Evolutionary conservation across 495 filamentous ascomycete genomes (phyloP), one percentile per base, ranked within the genome.

Genomic region (Mytilinidion resinicola): DNA sequence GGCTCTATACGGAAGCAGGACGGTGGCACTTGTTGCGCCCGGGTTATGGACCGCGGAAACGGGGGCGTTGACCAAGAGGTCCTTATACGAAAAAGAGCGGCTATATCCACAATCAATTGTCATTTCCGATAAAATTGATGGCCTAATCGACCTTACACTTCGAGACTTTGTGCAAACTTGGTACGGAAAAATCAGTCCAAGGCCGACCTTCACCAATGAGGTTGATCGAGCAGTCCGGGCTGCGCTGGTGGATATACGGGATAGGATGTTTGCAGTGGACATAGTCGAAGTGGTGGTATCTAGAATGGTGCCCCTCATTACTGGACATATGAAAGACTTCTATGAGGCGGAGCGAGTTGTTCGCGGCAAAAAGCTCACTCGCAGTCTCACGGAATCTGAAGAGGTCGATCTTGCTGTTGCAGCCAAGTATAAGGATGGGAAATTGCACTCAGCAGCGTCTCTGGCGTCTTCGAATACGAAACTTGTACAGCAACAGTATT

Each of bases 331-430:
- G 57, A 88, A 82, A 59, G 87, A 95, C 57, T 95, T 95, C 66
- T 89, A 90, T 65, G 82, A 95, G 46, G 95, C 95, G 9, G 95
- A 99, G 74, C 82, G 87, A 48, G 79, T 82, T 17, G 86, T 99
- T 6, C 81, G 93, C 59, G 95, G 95, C 21, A 86, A 85, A 63
- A 85, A 95, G 69, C 74, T 98, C 59, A 90, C 87, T 60, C 83
- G 88, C 37, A 90, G 85, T 69, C 84, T 99, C 34, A 99, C 95
- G 9, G 95, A 99, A 71, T 95, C 91, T 1, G 91, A 96, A 63
- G 95, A 97, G 76, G 76, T 99, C 58, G 88, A 96, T 72, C 76
- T 95, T 61, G 93, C 93, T 1, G 95, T 97, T 69, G 93, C 93
- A 48, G 85, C 79, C 21, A 97, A 95, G 73, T 99, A 92, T 70